Conservation (phyloP, 169 alveolate genomes). For the Neospora caninum region DNA sequence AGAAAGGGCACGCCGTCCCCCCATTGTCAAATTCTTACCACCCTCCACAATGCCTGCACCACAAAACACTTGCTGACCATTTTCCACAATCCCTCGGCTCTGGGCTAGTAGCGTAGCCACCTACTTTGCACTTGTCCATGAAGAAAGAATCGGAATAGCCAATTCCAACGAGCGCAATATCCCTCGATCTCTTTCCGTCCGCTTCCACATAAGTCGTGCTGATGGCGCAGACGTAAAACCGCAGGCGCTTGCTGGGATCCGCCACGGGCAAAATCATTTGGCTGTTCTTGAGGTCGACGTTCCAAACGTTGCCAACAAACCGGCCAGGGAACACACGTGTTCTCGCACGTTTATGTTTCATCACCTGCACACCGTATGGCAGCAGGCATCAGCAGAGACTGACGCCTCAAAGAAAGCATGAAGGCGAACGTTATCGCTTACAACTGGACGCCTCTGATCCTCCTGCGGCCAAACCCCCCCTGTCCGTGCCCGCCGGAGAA, state of each 20-base stretch:
- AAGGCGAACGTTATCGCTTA: background rate
- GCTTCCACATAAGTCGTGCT: slow-evolving; percentile 36
- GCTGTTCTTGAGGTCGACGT: slow-evolving; percentile 32
- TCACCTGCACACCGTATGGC: slow-evolving; percentile 21
- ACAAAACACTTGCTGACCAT: too few species aligned
- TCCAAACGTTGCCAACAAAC: slow-evolving; percentile 5
- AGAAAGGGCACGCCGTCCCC: too few species aligned
- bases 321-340: slow-evolving; percentile 49
- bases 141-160: slow-evolving; percentile 49
- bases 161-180: slow-evolving; percentile 52
- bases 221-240: slow-evolving; percentile 47
- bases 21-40: too few species aligned
- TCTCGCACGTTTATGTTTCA: slow-evolving; percentile 52
- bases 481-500: too few species aligned
- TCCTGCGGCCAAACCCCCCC: too few species aligned
- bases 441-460: background rate
- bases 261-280: slow-evolving; percentile 47
- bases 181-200: slow-evolving; percentile 47
- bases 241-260: slow-evolving; percentile 48
- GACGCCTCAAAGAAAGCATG: background rate
- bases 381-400: background rate
- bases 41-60: too few species aligned
- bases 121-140: slow-evolving; percentile 49
- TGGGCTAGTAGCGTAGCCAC: background rate
- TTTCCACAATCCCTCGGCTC: too few species aligned